Evolutionary conservation across 192 early-diverging fungal species (phyloP), one percentile per base, ranked within the genome.

Genomic region (Gaertneriomyces sp.): DNA sequence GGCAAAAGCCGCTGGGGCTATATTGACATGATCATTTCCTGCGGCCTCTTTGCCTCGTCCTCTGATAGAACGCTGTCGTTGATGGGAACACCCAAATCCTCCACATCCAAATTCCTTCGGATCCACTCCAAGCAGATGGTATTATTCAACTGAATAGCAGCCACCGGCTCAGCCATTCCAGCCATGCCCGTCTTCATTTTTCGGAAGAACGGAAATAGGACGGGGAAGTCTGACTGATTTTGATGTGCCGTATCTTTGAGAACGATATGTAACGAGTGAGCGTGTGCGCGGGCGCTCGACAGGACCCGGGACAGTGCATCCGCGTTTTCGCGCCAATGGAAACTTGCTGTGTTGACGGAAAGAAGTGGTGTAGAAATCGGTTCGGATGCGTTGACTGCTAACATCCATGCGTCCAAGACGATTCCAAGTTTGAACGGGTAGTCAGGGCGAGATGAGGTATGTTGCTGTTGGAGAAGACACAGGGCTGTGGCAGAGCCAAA

Each of bases 391-490:
- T 14, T 33, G 20, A 76, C 74, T 12, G 75, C 67, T 43, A 71
- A 58, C 75, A 77, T 77, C 71, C 71, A 77, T 7, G 75, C 71
- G 49, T 77, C 75, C 1, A 70, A 20, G 5, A 56, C 50, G 20
- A 77, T 72, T 16, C 66, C 71, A 45, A 45, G 50, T 45, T 53
- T 72, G 49, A 76, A 76, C 12, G 49, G 42, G 42, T 49, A 20
- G 14, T 52, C 46, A 12, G 42, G 45, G 25, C 25, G 25, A 33
- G 25, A 2, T 33, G 25, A 33, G 25, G 25, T 33, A 33, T 33
- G 25, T 33, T 33, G 25, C 4, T 59, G 42, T 53, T 54, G 59
- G 20, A 75, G 52, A 7, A 56, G 59, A 3, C 40, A 54, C 3
- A 68, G 53, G 7, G 61, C 51, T 11, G 69, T 65, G 25, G 25